Evolutionary conservation across 192 early-diverging fungal species (phyloP), one percentile per base, ranked within the genome.

Genomic region (Gryganskiella cystojenkinii): DNA sequence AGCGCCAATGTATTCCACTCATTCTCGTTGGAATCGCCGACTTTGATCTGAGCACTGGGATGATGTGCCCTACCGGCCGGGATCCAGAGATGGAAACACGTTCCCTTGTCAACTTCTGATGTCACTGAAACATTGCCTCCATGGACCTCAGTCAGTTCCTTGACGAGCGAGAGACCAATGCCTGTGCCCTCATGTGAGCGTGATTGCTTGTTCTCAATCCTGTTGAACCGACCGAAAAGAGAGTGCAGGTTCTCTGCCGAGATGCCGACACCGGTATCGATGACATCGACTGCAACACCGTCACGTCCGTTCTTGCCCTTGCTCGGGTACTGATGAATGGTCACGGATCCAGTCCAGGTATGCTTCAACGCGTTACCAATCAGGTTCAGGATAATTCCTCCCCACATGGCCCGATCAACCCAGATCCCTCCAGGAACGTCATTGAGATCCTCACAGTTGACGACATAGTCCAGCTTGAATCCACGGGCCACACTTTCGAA

Each of bases 381-480:
- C 37, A 90, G 54, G 46, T 90, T 90, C 47, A 89, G 85, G 28
- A 90, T 71, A 25, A 90, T 84, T n/a, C 86, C 87, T 53, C 85
- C 81, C 76, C 83, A 89, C 86, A 90, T 89, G 47, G 89, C 87
- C 14, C 70, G 67, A 54, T 90, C 89, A 4, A 90, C 65, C 66
- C 70, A 90, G 13, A 76, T 45, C 2, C 67, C 70, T 3, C 64
- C 60, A 1, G 73, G 53, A 7, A 76, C 22, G 25, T 25, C 37
- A 4, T 58, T 46, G n/a, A 76, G 33, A 61, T 44, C 35, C 45
- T 76, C 73, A 50, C 70, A 78, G 11, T 85, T 82, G 34, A 85
- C 74, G 19, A 60, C 59, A 50, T 67, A 87, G 6, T 83, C 27
- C 19, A 90, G 53, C 22, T 81, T 64, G 13, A 82, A 75, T 43